phyloP scores from a whole-genome alignment of 805 yeast species.

The Suhomyces canberraensis region DNA sequence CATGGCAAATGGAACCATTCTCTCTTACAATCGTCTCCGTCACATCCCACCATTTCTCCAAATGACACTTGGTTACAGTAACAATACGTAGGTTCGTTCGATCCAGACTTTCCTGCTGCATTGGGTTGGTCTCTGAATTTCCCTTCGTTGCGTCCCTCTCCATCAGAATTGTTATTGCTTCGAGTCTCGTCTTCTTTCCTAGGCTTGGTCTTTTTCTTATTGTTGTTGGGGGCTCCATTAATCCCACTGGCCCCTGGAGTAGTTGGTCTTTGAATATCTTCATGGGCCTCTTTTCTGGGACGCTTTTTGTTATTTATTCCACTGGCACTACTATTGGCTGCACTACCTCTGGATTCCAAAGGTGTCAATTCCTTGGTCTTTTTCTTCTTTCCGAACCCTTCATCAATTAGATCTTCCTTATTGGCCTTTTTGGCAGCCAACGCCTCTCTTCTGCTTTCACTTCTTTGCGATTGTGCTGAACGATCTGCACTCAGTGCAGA shows the following conservation, averaged over 20 bases:
- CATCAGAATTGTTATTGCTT: not conserved
- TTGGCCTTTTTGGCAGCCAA: constrained; percentile 81
- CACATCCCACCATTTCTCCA: constrained; percentile 99
- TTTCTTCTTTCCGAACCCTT: constrained; percentile 10
- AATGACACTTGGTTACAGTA: constrained; percentile 95
- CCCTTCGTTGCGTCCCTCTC: constrained; percentile 17
- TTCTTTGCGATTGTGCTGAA: constrained; percentile 70
- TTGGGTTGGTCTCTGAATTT: constrained; percentile 4
- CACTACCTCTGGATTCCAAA: constrained; percentile 12
- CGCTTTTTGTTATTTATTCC: constrained; percentile 12
- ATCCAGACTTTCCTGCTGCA: constrained; percentile 5
- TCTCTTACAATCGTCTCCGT: constrained; percentile 84
- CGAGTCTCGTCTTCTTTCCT: constrained; percentile 11
- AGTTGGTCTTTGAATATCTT: constrained; percentile 7
- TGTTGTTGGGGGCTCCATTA: not conserved
- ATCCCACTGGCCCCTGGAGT: constrained; percentile 2
- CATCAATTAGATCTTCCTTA: constrained; percentile 33
- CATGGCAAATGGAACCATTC: constrained; percentile 98
- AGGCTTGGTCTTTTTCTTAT: constrained; percentile 16
- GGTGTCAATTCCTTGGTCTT: constrained; percentile 20
- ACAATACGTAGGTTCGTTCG: constrained; percentile 80
- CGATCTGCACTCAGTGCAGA: constrained; percentile 35
- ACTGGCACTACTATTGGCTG: constrained; percentile 1
- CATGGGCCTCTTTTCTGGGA: constrained; percentile 10
- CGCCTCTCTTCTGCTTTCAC: constrained; percentile 89